Evolutionary conservation across 305 asterid species (phyloP).

Genomic region (Plantago coronopus): DNA sequence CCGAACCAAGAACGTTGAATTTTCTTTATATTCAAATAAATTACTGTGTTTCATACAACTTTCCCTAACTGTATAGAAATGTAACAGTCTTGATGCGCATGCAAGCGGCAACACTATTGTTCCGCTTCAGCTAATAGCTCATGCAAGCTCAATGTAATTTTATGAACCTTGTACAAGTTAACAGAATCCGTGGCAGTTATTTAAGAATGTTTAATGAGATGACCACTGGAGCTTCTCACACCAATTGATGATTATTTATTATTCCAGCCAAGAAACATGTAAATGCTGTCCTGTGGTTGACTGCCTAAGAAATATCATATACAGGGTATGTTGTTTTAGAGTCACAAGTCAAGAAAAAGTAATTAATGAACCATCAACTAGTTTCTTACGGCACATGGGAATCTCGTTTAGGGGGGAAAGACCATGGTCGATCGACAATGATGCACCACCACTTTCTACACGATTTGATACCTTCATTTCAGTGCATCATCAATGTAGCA

Average conservation of each 20-base stretch:
- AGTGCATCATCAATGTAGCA: constrained; percentile 1
- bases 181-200: too few relatives aligned
- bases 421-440: neutral
- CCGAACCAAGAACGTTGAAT: too few relatives aligned
- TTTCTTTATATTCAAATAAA: too few relatives aligned
- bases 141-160: too few relatives aligned
- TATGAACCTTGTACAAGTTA: too few relatives aligned
- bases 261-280: neutral
- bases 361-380: constrained; percentile 19
- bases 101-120: too few relatives aligned
- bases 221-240: constrained; percentile 7
- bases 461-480: constrained; percentile 12
- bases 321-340: neutral
- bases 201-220: neutral
- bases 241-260: neutral
- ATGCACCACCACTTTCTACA: constrained; percentile 14
- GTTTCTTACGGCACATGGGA: constrained; percentile 28
- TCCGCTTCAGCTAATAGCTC: too few relatives aligned
- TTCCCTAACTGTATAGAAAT: too few relatives aligned
- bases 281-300: constrained; percentile 1
- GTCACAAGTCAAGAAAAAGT: constrained; percentile 6
- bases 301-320: neutral
- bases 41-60: too few relatives aligned
- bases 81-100: too few relatives aligned
- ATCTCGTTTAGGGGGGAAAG: constrained; percentile 20